These are phyloP conservation scores for Chrysoporthe cubensis DNA, from an alignment of 2,329 filamentous ascomycete species.

Conservation along the genomic window DNA sequence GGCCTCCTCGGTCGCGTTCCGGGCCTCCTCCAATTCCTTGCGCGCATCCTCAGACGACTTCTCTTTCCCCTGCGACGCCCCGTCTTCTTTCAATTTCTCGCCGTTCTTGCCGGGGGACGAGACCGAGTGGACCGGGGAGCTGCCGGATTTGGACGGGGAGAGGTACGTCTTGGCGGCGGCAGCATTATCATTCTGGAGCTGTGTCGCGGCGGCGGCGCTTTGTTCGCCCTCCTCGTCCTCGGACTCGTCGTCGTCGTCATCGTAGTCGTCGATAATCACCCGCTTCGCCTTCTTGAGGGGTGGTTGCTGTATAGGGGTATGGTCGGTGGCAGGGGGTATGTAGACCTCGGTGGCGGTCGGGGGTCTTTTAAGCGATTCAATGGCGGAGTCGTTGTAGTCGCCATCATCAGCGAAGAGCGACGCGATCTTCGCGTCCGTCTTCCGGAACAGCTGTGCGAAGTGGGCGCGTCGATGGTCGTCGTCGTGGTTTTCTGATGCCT, in stretches of 20 bases:
- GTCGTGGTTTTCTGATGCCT: slow-evolving; percentile 63
- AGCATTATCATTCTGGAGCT: slow-evolving; percentile 55
- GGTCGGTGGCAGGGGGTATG: slow-evolving; percentile 58
- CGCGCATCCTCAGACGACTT: slow-evolving; percentile 86
- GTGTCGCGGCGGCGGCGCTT: slow-evolving; percentile 53
- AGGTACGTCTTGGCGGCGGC: slow-evolving; percentile 62
- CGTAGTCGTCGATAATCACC: slow-evolving; percentile 82
- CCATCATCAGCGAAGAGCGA: slow-evolving; percentile 70
- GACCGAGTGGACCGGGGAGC: slow-evolving; percentile 65
- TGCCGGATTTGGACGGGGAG: slow-evolving; percentile 72
- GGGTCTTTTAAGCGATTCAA: slow-evolving; percentile 56
- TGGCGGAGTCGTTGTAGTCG: slow-evolving; percentile 54
- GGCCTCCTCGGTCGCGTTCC: slow-evolving; percentile 86
- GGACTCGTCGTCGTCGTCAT: slow-evolving; percentile 80
- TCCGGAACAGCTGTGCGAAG: slow-evolving; percentile 78
- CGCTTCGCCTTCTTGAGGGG: slow-evolving; percentile 76
- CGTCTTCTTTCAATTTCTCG: slow-evolving; percentile 57
- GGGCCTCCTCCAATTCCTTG: slow-evolving; percentile 90
- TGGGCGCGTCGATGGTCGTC: slow-evolving; percentile 74
- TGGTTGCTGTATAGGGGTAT: slow-evolving; percentile 61
- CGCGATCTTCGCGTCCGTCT: slow-evolving; percentile 76
- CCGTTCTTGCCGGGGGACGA: slow-evolving; percentile 63
- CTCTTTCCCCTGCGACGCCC: slow-evolving; percentile 54
- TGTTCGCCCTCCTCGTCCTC: slow-evolving; percentile 67
- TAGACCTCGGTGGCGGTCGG: slow-evolving; percentile 40